Evolutionary conservation across 1,284 basidiomycete genomes (phyloP).

Genomic region (Blastosporella zonata): DNA sequence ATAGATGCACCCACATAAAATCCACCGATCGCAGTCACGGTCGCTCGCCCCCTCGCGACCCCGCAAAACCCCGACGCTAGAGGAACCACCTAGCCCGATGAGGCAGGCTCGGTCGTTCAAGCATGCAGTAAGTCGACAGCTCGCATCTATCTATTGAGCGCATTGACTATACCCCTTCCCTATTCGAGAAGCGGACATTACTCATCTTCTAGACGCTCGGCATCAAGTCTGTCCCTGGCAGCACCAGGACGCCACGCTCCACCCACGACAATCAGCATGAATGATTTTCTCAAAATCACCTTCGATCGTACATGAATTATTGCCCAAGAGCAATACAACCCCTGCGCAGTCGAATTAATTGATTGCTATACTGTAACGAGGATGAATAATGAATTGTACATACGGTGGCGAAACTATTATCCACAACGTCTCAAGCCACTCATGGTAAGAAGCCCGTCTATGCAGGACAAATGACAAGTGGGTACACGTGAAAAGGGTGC

Average conservation of each 20-base stretch:
- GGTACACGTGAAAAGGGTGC: no score
- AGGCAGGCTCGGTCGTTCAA: constrained; percentile 23
- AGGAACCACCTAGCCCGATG: constrained; percentile 1
- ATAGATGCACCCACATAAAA: neutral
- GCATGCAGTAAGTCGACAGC: constrained; percentile 57
- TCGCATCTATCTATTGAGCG: constrained; percentile 63
- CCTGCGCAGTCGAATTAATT: constrained; percentile 33
- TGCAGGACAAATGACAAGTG: no score
- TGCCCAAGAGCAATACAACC: constrained; percentile 60
- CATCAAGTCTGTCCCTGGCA: constrained; percentile 81
- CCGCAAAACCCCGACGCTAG: no score
- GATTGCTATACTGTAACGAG: no score
- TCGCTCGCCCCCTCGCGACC: no score
- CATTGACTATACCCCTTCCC: constrained; percentile 69
- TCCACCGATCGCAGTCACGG: neutral
- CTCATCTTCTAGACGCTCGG: constrained; percentile 66
- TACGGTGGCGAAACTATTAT: no score
- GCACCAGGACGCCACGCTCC: constrained; percentile 80
- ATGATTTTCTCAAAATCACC: constrained; percentile 78
- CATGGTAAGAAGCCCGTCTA: no score
- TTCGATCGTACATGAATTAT: constrained; percentile 15
- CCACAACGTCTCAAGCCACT: no score
- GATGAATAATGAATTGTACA: no score
- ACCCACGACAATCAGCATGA: no score
- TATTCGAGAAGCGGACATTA: constrained; percentile 74